Conservation (phyloP, 148 eudicot genomes). For the Camellia granthamiana region DNA sequence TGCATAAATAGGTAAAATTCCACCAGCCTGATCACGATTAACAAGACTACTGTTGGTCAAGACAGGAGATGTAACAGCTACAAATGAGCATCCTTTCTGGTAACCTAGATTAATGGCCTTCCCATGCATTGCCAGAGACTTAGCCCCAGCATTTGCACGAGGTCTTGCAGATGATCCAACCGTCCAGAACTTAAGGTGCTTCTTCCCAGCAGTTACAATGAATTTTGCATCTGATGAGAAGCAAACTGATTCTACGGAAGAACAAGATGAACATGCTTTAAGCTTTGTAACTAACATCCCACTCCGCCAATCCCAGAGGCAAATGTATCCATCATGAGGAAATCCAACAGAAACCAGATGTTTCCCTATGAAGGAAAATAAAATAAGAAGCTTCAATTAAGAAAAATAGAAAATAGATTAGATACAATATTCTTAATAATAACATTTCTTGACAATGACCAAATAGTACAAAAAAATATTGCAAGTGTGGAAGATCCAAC, state of each 20-base stretch:
- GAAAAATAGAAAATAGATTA: neutral
- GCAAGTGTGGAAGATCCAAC: conserved; percentile 13
- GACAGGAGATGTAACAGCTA: conserved; percentile 39
- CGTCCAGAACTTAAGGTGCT: conserved; percentile 49
- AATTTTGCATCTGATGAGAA: conserved; percentile 46
- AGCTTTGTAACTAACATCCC: conserved; percentile 37
- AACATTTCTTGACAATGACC: neutral
- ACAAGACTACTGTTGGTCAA: conserved; percentile 13
- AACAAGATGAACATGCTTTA: conserved; percentile 43
- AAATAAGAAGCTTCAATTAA: neutral
- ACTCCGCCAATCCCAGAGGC: conserved; percentile 55
- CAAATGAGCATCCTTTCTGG: conserved; percentile 40
- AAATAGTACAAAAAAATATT: neutral
- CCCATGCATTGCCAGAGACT: conserved; percentile 32
- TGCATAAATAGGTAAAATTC: conserved; percentile 38
- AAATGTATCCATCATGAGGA: conserved; percentile 50
- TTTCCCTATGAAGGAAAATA: conserved; percentile 30
- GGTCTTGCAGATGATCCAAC: conserved; percentile 27
- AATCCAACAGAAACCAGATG: conserved; percentile 47
- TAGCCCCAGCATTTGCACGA: conserved; percentile 32
- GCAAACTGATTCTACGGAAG: conserved; percentile 42
- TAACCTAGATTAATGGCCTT: conserved; percentile 33
- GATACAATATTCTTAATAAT: neutral
- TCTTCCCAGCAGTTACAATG: conserved; percentile 50
- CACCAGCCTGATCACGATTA: conserved; percentile 22